phyloP scores from a whole-genome alignment of 768 basidiomycete species.

The Agrocybe pediades region DNA sequence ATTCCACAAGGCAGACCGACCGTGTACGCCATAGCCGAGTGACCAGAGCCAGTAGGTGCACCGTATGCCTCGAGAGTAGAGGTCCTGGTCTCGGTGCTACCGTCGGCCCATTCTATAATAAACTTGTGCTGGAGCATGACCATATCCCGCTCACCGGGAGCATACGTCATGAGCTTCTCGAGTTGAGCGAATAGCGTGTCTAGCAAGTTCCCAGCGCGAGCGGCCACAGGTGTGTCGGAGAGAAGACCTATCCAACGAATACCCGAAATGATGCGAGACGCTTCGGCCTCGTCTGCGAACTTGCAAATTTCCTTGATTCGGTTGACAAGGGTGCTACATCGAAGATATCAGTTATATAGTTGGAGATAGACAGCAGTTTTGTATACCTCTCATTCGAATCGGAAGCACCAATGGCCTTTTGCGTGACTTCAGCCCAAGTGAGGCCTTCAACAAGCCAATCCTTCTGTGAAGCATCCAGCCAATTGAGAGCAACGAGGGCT shows the following conservation, averaged over 20 bases:
- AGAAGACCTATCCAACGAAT: conserved; percentile 94
- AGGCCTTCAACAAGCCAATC: conserved; percentile 75
- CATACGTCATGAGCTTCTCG: conserved; percentile 92
- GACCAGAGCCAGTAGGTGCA: conserved; percentile 56
- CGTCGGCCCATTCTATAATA: conserved; percentile 86
- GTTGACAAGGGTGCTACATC: conserved; percentile 65
- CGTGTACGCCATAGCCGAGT: conserved; percentile 89
- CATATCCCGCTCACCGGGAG: conserved; percentile 87
- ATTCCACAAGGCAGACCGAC: conserved; percentile 96
- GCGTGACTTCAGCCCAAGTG: conserved; percentile 84
- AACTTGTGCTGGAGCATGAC: conserved; percentile 99
- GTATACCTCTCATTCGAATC: conserved; percentile 68
- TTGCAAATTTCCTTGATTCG: conserved; percentile 69
- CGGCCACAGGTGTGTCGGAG: conserved; percentile 61
- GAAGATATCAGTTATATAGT: too few relatives aligned
- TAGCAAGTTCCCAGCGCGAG: conserved; percentile 76
- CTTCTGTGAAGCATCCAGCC: conserved; percentile 76
- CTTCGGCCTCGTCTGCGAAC: conserved; percentile 74
- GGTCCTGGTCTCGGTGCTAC: conserved; percentile 71
- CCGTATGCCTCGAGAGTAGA: conserved; percentile 93
- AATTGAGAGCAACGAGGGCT: conserved; percentile 85
- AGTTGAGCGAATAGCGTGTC: conserved; percentile 92
- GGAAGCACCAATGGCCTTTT: conserved; percentile 69
- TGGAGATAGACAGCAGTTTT: too few relatives aligned
- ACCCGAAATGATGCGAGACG: conserved; percentile 82